phyloP scores from a whole-genome alignment of 805 yeast species.

The Zygotorulaspora danielsina region DNA sequence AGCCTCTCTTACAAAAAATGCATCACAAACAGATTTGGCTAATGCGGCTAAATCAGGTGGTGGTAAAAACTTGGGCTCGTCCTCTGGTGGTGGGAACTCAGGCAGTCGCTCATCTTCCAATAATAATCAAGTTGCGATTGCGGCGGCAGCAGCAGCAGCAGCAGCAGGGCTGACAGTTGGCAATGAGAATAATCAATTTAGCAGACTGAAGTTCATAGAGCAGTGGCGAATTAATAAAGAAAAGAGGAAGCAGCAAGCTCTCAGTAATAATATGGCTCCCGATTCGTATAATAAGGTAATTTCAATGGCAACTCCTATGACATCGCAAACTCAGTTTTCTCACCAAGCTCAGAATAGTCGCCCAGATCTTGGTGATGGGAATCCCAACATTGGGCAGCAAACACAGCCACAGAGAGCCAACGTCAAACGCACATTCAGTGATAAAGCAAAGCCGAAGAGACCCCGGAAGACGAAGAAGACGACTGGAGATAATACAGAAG shows the following conservation, averaged over 20 bases:
- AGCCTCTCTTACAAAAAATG: slow-evolving; percentile 32
- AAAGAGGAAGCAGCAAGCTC: slow-evolving; percentile 44
- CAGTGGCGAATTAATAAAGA: slow-evolving; percentile 71
- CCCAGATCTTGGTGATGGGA: slow-evolving; percentile 4
- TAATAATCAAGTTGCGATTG: slow-evolving; percentile 36
- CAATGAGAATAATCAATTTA: slow-evolving; percentile 56
- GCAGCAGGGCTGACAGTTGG: slow-evolving; percentile 36
- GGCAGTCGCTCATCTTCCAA: slow-evolving; percentile 24
- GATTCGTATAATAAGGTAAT: slow-evolving; percentile 32
- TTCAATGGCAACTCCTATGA: slow-evolving; percentile 31
- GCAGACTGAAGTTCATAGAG: slow-evolving; percentile 83
- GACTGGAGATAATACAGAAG: slow-evolving; percentile 21
- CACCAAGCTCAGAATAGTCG: slow-evolving; percentile 20
- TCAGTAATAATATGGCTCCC: slow-evolving; percentile 26
- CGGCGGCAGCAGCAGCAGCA: slow-evolving; percentile 39
- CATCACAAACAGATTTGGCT: slow-evolving; percentile 21
- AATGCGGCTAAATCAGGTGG: slow-evolving; percentile 9
- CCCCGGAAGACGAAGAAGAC: slow-evolving; percentile 32
- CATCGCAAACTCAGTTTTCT: slow-evolving; percentile 30
- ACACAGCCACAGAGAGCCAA: slow-evolving; percentile 6
- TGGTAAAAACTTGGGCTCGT: slow-evolving; percentile 8
- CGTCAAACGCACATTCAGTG: slow-evolving; percentile 15
- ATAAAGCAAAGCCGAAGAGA: slow-evolving; percentile 30
- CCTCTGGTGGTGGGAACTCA: slow-evolving; percentile 12
- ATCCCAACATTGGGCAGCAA: slow-evolving; percentile 3